Base-by-base conservation (phyloP, 164 flowering plant genomes). In the Malania oleifera region DNA sequence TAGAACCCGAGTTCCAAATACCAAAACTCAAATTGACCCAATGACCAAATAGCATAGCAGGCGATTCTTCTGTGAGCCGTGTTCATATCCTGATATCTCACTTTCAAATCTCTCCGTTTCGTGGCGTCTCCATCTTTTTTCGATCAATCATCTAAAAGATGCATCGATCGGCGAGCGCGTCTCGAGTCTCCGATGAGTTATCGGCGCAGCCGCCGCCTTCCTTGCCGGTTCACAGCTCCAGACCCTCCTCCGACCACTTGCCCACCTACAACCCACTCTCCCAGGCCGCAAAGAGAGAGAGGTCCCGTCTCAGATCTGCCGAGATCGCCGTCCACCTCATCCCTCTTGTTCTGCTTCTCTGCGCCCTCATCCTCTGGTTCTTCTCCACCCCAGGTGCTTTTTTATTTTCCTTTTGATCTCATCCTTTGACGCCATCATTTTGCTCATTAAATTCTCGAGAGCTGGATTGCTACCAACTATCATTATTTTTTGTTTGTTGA, bases 291-390 rank as follows among this genome's bases (percentile, higher is more conserved):
- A 77, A 71, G 74, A 82, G 66, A 59, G 85, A 86, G 60, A 68
- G 59, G 23, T 56, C 63, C 22, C 81, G 85, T 31, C 55, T 77
- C 39, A 72, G 74, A 72, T 75, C 69, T 34, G 84, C 89, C 0
- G 82, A 83, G 65, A 75, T 72, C 52, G 82, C 83, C 17, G 54
- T 86, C 53, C 93, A 86, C 62, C n/a, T 73, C 26, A 86, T 86
- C 56, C 93, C 93, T 37, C 41, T 83, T 37, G 52, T 86, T n/a
- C 74, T 86, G n/a, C 54, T 82, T 24, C 55, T 82, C 46, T 82
- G 84, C 62, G 89, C 74, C 25, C 10, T 77, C 46, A 63, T 75
- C 46, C 84, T 86, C 67, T 86, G 93, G 89, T 61, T 83, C 72
- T 83, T 75, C 70, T 83, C 92, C 39, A 67, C 52, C 27, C 78